phyloP scores from a whole-genome alignment of 148 eudicot genomes.

The Dysphania ambrosioides region DNA sequence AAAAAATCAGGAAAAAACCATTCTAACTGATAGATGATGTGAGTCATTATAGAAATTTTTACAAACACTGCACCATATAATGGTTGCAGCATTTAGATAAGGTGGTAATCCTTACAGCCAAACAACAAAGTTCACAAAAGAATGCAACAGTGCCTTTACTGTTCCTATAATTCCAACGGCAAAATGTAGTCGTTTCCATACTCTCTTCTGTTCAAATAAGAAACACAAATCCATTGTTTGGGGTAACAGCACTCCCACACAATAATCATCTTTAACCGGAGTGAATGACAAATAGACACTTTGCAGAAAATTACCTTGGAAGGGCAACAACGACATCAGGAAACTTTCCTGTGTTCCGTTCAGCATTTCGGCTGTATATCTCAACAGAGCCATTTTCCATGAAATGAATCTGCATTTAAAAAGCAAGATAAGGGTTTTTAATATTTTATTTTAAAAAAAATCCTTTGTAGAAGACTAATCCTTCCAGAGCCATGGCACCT shows the following conservation, averaged over 20 bases:
- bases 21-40: neutral
- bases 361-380: slow-evolving; percentile 95
- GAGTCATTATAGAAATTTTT: neutral
- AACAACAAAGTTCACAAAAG: neutral
- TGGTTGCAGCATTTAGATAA: neutral
- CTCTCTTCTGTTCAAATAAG: neutral
- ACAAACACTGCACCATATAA: neutral
- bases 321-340: slow-evolving; percentile 76
- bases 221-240: neutral
- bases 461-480: neutral
- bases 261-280: neutral
- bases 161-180: neutral
- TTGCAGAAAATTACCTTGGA: slow-evolving; percentile 42
- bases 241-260: neutral
- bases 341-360: slow-evolving; percentile 83
- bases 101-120: neutral
- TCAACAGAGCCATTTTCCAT: slow-evolving; percentile 88
- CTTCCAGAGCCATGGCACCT: slow-evolving; percentile 5
- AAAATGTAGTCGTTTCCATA: neutral
- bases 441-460: too few species aligned
- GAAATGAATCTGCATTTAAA: slow-evolving; percentile 63
- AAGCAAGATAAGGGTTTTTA: slow-evolving; percentile 10
- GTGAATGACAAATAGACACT: neutral
- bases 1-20: neutral
- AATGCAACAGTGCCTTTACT: neutral